Base-by-base conservation (phyloP, 179 eudicot species). In the Camellia oleifera region DNA sequence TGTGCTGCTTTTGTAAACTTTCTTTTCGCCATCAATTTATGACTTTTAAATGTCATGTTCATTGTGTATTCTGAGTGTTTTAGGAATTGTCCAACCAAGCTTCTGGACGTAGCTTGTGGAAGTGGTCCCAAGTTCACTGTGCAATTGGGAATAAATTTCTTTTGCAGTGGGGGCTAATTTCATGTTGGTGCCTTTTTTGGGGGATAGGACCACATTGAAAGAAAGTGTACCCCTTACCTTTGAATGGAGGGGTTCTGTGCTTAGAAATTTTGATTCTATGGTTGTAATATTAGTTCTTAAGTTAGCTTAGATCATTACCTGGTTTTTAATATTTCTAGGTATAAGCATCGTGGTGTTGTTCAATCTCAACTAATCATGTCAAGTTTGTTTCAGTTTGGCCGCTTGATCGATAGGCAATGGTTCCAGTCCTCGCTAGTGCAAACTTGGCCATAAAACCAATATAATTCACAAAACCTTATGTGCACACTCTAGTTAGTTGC, bases 51-150 rank as follows among this genome's bases (percentile, higher is more conserved):
- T 62, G 56, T 1, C 74, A 40, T 32, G 14, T 40, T 18, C 18
- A 57, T 14, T 56, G 7, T 7, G 7, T 48, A 48, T 48, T 48
- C 52, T 48, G 7, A 48, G 52, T 48, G 52, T 7, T 48, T 48
- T 48, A 4, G 7, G 7, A 7, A 48, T 4, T 48, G 6, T 48
- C 52, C 52, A 48, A 48, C 52, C 52, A 48, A 7, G 77, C 77
- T 50, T 57, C 18, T 72, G 9, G 46, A 40, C 77, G 13, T 12
- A 40, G 20, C 26, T 17, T 0, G 40, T 74, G 62, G 26, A 56
- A 56, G 77, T 74, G 65, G 77, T 40, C 66, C 77, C 20, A 57
- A 4, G 20, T 74, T 8, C 17, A 50, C 48, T 40, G 66, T 64
- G 56, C 23, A 65, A 48, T 7, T 6, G 65, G 11, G 65, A 74